Percentiles rank a stretch among this genome's conserved stretches.
Conservation (phyloP, 441 rosid genomes). For the Mallotus repandus region DNA sequence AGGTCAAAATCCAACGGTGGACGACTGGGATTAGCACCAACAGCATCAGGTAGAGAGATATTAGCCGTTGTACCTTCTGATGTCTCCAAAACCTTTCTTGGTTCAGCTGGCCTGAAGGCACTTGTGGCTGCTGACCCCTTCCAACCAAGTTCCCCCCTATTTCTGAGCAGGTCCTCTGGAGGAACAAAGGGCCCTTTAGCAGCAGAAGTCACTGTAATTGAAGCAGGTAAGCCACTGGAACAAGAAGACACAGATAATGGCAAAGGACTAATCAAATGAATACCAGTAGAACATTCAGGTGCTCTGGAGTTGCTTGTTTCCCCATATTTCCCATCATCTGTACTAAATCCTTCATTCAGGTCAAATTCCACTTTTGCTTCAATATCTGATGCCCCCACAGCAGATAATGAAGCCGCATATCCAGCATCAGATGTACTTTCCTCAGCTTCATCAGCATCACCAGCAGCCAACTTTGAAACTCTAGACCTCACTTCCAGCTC, state of each 20-base stretch:
- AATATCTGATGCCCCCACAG: constrained; percentile 40
- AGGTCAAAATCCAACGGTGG: constrained; percentile 72
- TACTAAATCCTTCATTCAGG: constrained; percentile 73
- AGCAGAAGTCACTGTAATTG: constrained; percentile 87
- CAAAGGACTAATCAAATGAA: constrained; percentile 44
- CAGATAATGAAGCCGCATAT: constrained; percentile 31
- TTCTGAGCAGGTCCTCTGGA: constrained; percentile 65
- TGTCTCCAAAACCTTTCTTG: constrained; percentile 61
- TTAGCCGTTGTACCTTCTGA: constrained; percentile 20
- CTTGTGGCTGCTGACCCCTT: constrained; percentile 99
- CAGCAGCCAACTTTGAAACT: constrained; percentile 34
- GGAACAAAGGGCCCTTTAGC: constrained; percentile 90
- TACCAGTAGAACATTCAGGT: constrained; percentile 36
- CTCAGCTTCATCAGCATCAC: constrained; percentile 50
- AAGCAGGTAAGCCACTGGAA: constrained; percentile 53
- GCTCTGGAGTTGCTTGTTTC: constrained; percentile 40
- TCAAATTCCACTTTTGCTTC: constrained; percentile 79
- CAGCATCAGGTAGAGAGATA: constrained; percentile 40
- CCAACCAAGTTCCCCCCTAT: constrained; percentile 80
- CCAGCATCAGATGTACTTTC: constrained; percentile 43
- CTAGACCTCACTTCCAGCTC: constrained; percentile 35
- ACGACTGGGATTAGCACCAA: constrained; percentile 48
- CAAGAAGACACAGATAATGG: constrained; percentile 45
- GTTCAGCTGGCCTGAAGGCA: constrained; percentile 96
- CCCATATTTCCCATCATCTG: constrained; percentile 55